Conservation (phyloP, 1,284 basidiomycete genomes). For the Apiotrichum mycotoxinovorans region DNA sequence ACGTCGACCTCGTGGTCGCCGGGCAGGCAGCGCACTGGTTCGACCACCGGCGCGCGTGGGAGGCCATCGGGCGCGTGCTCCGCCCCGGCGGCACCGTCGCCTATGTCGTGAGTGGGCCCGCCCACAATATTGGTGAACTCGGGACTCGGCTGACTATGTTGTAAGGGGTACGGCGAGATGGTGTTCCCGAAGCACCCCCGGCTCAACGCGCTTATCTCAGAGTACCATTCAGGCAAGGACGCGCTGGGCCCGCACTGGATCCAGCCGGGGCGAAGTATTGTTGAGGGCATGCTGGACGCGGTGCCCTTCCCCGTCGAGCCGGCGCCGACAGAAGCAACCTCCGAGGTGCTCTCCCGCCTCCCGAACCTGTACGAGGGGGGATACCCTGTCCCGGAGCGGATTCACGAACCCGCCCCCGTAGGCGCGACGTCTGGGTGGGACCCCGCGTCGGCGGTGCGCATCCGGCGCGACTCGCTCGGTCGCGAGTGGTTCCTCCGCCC, state of each 20-base stretch:
- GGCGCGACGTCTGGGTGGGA: slow-evolving; percentile 38
- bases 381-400: slow-evolving; percentile 10
- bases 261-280: slow-evolving; percentile 70
- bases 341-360: slow-evolving; percentile 38
- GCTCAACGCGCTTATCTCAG: slow-evolving; percentile 58
- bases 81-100: slow-evolving; percentile 67
- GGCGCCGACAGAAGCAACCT: background rate
- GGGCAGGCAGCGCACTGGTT: slow-evolving; percentile 88
- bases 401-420: slow-evolving; percentile 4
- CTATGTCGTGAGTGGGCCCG: slow-evolving; percentile 60
- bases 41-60: slow-evolving; percentile 68
- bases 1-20: slow-evolving; percentile 69
- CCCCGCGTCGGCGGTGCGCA: slow-evolving; percentile 22
- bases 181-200: slow-evolving; percentile 61
- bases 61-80: slow-evolving; percentile 62
- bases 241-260: slow-evolving; percentile 73
- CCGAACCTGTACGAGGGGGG: slow-evolving; percentile 53
- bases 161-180: slow-evolving; percentile 73
- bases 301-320: slow-evolving; percentile 59
- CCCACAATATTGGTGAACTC: background rate
- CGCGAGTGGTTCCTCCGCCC: slow-evolving; percentile 59
- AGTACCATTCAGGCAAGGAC: slow-evolving; percentile 29
- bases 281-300: slow-evolving; percentile 66
- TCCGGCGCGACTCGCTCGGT: slow-evolving; percentile 27
- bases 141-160: background rate